phyloP scores from a whole-genome alignment of 192 early-diverging fungal species.

The Funneliformis mosseae region DNA sequence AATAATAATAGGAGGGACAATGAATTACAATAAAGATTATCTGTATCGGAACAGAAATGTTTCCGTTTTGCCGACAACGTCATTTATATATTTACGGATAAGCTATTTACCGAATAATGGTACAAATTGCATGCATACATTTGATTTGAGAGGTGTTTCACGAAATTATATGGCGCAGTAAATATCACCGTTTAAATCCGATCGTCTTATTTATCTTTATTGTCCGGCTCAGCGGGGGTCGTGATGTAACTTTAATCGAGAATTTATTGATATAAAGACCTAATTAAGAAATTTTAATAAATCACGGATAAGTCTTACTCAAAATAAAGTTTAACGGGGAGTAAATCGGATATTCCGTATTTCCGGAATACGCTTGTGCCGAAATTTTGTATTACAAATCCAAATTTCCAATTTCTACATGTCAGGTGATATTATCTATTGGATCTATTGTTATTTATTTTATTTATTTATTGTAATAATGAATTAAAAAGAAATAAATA shows the following conservation, averaged over 20 bases:
- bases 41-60: not conserved
- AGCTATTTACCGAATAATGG: not conserved
- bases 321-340: not conserved
- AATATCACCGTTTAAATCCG: no score
- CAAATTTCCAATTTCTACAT: not conserved
- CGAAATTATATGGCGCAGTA: no score
- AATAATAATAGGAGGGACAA: not conserved
- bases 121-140: not conserved
- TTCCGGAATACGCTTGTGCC: not conserved
- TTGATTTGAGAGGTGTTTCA: not conserved
- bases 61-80: not conserved
- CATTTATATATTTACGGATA: not conserved
- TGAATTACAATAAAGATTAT: not conserved
- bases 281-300: no score
- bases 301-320: no score
- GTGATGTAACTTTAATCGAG: no score
- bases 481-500: no score
- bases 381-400: not conserved
- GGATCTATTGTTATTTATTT: no score
- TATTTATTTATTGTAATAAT: no score
- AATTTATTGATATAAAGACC: no score
- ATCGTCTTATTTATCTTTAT: no score
- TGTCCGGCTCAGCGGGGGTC: no score
- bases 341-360: not conserved
- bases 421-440: no score